Evolutionary conservation across 148 eudicot species (phyloP).

Genomic region (Cornus kousa): DNA sequence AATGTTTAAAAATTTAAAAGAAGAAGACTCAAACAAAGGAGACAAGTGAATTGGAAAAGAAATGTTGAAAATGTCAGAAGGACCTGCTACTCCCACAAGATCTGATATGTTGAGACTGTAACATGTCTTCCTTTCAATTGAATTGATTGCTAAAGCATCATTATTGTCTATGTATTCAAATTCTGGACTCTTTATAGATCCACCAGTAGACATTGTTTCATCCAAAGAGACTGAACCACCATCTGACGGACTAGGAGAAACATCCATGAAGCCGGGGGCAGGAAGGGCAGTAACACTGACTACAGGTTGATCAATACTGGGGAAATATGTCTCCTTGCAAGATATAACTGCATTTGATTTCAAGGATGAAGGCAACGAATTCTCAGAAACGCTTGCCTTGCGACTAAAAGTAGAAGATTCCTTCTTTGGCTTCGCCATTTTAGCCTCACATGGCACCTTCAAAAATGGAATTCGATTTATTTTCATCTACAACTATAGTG

Average conservation of each 20-base stretch:
- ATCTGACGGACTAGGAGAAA: constrained; percentile 47
- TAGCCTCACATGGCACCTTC: constrained; percentile 48
- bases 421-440: constrained; percentile 45
- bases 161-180: constrained; percentile 62
- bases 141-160: constrained; percentile 41
- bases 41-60: not conserved
- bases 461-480: not conserved
- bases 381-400: constrained; percentile 24
- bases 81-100: constrained; percentile 43
- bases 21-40: not conserved
- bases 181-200: constrained; percentile 73
- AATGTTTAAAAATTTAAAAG: too few species aligned
- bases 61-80: too few species aligned
- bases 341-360: constrained; percentile 33
- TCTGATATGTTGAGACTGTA: constrained; percentile 50
- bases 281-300: constrained; percentile 23
- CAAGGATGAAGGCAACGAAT: constrained; percentile 17
- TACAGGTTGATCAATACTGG: constrained; percentile 25
- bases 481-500: not conserved
- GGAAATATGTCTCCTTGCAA: constrained; percentile 21
- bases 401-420: constrained; percentile 21
- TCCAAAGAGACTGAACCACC: constrained; percentile 51
- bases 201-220: constrained; percentile 62
- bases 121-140: constrained; percentile 54
- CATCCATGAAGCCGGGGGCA: constrained; percentile 33